Evolutionary conservation across 2,329 filamentous ascomycete species (phyloP), one percentile per base, ranked within the genome.

Genomic region (Fusarium sp.): DNA sequence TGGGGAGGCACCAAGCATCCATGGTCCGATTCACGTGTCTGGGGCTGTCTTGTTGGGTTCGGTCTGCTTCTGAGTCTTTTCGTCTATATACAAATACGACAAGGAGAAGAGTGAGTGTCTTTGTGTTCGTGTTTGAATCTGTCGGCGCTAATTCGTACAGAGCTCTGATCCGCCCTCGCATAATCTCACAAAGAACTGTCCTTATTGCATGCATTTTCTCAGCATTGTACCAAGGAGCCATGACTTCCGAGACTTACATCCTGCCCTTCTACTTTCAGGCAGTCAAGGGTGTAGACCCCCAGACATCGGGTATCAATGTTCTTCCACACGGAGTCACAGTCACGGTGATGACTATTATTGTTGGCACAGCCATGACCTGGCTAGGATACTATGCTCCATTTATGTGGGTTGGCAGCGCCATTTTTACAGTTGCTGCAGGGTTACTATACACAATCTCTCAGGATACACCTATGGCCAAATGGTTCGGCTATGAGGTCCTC

Each of bases 401-500:
- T 5, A 72, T 73, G 66, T 72, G 70, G 70, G 8, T 51, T 15
- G 66, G 71, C 1, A 55, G 70, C 0, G 36, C 54, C 1, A 40
- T 73, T 0, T 73, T 72, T 20, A 60, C 65, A 11, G 40, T 47
- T 1, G 70, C 58, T 2, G 61, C 56, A 7, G 71, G 58, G 4
- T 56, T 73, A 2, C 27, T 72, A 2, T 50, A 55, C 11, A 64
- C 59, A 0, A 25, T 83, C 3, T 63, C 68, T 13, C 66, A 74
- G 3, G 57, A 75, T 21, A 82, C 80, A 2, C 51, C 71, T 0
- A 68, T 76, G 0, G 69, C 65, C 1, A 70, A 75, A 36, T 85
- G 82, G 81, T 80, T 83, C 35, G 81, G 80, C 5, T 84, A 78
- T 53, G 80, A 83, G 69, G 74, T 79, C 3, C 58, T 85, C 20